These are phyloP conservation scores for Parastagonospora nodorum DNA, from an alignment of 2,329 filamentous ascomycete genomes.

Conservation along the genomic window DNA sequence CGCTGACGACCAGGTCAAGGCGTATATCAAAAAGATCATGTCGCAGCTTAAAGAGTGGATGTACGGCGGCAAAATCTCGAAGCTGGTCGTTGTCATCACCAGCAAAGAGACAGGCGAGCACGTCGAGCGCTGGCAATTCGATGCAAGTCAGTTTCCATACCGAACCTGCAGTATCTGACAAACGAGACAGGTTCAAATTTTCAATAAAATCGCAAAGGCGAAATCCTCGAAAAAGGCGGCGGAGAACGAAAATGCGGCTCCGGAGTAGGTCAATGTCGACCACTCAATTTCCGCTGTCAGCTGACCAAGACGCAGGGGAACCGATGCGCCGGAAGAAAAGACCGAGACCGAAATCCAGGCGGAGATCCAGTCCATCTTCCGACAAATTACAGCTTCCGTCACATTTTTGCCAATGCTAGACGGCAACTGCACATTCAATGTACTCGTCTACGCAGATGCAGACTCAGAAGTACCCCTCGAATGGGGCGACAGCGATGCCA, in stretches of 20 bases:
- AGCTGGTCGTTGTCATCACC: slow-evolving; percentile 94
- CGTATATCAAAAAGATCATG: slow-evolving; percentile 99
- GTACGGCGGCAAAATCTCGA: slow-evolving; percentile 94
- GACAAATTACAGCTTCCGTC: slow-evolving; percentile 96
- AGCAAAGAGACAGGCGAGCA: slow-evolving; percentile 96
- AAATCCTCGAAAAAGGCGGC: slow-evolving; percentile 55
- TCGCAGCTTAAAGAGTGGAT: slow-evolving; percentile 97
- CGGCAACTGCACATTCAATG: slow-evolving; percentile 97
- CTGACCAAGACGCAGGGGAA: slow-evolving; percentile 32
- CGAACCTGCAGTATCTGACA: slow-evolving; percentile 38
- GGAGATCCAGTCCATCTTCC: slow-evolving; percentile 95
- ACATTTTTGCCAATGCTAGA: slow-evolving; percentile 94
- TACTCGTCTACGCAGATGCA: slow-evolving; percentile 95
- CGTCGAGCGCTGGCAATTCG: slow-evolving; percentile 97
- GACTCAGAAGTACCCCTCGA: slow-evolving; percentile 96
- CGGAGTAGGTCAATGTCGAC: slow-evolving; percentile 53
- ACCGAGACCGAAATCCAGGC: slow-evolving; percentile 92
- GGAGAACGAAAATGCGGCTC: slow-evolving; percentile 73
- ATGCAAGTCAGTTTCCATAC: slow-evolving; percentile 59
- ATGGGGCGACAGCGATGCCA: slow-evolving; percentile 98
- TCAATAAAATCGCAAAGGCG: slow-evolving; percentile 57
- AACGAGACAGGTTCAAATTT: slow-evolving; percentile 58
- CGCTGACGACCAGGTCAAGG: slow-evolving; percentile 95
- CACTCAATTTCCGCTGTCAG: background rate
- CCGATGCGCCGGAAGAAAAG: slow-evolving; percentile 65